Evolutionary conservation across 371 early-diverging fungal genomes (phyloP), one percentile per base, ranked within the genome.

Genomic region (Lichtheimia hyalospora): DNA sequence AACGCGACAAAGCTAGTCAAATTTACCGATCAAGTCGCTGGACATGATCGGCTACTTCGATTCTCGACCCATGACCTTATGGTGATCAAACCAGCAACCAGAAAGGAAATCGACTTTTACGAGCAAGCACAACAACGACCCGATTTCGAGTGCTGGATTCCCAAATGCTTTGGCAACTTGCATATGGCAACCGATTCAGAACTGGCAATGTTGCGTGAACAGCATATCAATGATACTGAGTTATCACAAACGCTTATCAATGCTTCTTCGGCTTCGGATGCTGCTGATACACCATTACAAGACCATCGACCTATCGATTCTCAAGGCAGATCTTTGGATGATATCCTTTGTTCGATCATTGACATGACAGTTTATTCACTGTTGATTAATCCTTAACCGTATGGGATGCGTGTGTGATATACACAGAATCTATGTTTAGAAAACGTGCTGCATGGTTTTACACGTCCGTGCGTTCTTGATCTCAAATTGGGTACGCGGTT

Each of bases 401-500:
- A 34, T 34, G 34, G 34, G 10, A 34, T 34, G 34, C 34, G 34
- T 34, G 34, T 34, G 34, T 20, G 28, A 18, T 48, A 24, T 25
- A 62, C 58, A 80, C 82, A 75, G 49, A 71, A 82, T 52, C 63
- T 92, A 23, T 90, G 91, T 63, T 63, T 92, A 61, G 91, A 91
- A 66, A 92, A 93, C 56, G 48, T 91, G n/a, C 67, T 86, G 13
- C 67, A 73, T 57, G 87, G 87, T 5, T 91, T 89, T 60, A 75
- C 69, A 16, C 79, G 83, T 42, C 88, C 92, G 1, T 89, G 89
- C 62, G 74, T 93, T 7, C 65, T 93, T 55, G 94, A 93, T 68
- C 27, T 93, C n/a, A 93, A 93, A 67, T 66, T 93, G 41, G 94
- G 93, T 13, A 74, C 77, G 0, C 79, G 77, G 54, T 67, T 89